Conservation (phyloP, 2,329 filamentous ascomycete species). For the Xylariaceae sp. region DNA sequence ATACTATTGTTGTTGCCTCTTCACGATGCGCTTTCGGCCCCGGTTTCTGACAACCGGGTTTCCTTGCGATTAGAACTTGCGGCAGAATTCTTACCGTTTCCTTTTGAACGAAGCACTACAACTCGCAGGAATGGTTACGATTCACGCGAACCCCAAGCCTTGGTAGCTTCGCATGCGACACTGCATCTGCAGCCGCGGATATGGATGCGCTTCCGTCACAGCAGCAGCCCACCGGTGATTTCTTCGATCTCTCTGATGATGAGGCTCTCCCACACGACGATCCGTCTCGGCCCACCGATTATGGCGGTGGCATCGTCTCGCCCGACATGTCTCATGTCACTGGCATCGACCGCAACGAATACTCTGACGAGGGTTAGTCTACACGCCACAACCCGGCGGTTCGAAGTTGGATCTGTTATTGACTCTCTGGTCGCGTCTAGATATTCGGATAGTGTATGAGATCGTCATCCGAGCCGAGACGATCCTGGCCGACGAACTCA, state of each 20-base stretch:
- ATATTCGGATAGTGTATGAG: constrained; percentile 72
- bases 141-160: constrained; percentile 12
- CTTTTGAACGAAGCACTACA: constrained; percentile 7
- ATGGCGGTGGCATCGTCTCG: constrained; percentile 13
- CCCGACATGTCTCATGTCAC: constrained; percentile 12
- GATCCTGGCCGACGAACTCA: constrained; percentile 48
- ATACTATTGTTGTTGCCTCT: background rate
- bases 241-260: constrained; percentile 23
- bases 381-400: background rate
- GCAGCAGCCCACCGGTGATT: constrained; percentile 19
- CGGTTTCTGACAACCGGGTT: constrained; percentile 18
- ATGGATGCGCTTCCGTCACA: constrained; percentile 13
- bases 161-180: constrained; percentile 18
- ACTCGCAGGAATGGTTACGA: constrained; percentile 20
- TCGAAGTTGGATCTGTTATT: constrained; percentile 2
- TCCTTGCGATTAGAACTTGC: constrained; percentile 23
- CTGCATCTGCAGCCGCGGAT: constrained; percentile 3
- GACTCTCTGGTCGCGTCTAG: constrained; percentile 33
- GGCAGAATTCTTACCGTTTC: constrained; percentile 12
- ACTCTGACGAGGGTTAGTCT: constrained; percentile 26
- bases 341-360: constrained; percentile 22
- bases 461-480: constrained; percentile 69
- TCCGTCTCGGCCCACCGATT: constrained; percentile 9
- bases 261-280: constrained; percentile 8
- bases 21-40: constrained; percentile 23